Evolutionary conservation across 106 monocot genomes (phyloP).

Genomic region (Triglochin maritima): DNA sequence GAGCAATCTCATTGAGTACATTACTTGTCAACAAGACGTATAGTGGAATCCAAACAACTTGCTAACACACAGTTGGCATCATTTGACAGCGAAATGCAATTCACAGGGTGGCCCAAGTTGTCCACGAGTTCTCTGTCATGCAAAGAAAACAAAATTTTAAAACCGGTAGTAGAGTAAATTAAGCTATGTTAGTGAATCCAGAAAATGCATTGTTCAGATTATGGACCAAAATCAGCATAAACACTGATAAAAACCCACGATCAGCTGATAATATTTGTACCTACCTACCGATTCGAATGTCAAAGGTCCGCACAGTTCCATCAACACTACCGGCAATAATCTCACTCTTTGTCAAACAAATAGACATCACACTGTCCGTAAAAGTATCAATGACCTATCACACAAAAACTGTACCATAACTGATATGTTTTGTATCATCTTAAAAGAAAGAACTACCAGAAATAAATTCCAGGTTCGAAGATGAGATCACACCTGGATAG

Average conservation of each 20-base stretch:
- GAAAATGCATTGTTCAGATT: background rate
- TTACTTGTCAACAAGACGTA: constrained; percentile 91
- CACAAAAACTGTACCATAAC: background rate
- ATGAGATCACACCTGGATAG: constrained; percentile 59
- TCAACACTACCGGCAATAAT: constrained; percentile 98
- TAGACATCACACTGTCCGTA: constrained; percentile 93
- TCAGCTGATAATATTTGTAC: background rate
- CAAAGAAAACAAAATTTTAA: background rate
- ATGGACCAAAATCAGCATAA: background rate
- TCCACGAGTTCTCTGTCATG: constrained; percentile 71
- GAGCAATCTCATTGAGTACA: background rate
- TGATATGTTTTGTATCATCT: background rate
- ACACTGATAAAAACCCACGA: background rate
- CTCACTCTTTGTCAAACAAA: constrained; percentile 83
- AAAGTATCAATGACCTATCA: constrained; percentile 81
- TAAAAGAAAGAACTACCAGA: background rate
- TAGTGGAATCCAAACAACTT: constrained; percentile 82
- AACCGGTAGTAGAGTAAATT: too few relatives aligned
- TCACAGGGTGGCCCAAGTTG: constrained; percentile 76
- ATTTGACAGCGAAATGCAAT: constrained; percentile 92
- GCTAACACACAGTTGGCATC: constrained; percentile 85
- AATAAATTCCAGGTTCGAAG: background rate
- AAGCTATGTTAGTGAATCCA: background rate
- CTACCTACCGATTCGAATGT: constrained; percentile 96
- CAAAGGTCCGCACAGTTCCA: constrained; percentile 95